Evolutionary conservation across 805 yeast species (phyloP).

Genomic region (Kuraishia ogatae): DNA sequence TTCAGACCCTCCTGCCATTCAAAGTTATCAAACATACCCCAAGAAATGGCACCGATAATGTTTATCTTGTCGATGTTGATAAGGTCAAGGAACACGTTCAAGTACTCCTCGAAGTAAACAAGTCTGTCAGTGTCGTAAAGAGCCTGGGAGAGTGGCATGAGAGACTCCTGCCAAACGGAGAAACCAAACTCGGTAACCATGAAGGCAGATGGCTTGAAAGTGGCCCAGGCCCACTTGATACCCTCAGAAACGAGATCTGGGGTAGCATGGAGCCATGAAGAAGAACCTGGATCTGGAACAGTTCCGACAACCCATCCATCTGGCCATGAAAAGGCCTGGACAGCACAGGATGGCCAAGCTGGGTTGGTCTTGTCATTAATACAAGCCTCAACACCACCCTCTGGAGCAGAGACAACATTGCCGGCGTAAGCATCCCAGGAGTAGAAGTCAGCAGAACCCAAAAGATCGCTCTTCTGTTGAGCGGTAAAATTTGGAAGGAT

Average conservation of each 20-base stretch:
- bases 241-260: conserved; percentile 18
- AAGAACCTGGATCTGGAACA: conserved; percentile 12
- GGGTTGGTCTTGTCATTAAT: conserved; percentile 12
- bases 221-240: conserved; percentile 19
- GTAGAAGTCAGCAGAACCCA: conserved; percentile 21
- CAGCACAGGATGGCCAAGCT: conserved; percentile 21
- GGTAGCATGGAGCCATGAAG: conserved; percentile 13
- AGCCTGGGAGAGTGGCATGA: conserved; percentile 17
- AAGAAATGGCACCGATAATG: conserved; percentile 22
- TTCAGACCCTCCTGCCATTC: conserved; percentile 20
- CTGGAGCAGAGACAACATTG: conserved; percentile 12
- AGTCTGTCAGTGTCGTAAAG: conserved; percentile 21
- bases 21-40: conserved; percentile 26
- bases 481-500: conserved; percentile 15
- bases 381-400: conserved; percentile 18
- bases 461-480: conserved; percentile 16
- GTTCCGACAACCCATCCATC: conserved; percentile 17
- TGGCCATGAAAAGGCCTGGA: conserved; percentile 7
- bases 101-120: conserved; percentile 19
- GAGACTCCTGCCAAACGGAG: conserved; percentile 22
- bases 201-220: conserved; percentile 17
- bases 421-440: conserved; percentile 24
- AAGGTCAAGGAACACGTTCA: conserved; percentile 18
- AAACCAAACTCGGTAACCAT: conserved; percentile 25
- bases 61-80: conserved; percentile 18